Evolutionary conservation across 768 basidiomycete species (phyloP), one percentile per base, ranked within the genome.

Genomic region (Suillus decipiens): DNA sequence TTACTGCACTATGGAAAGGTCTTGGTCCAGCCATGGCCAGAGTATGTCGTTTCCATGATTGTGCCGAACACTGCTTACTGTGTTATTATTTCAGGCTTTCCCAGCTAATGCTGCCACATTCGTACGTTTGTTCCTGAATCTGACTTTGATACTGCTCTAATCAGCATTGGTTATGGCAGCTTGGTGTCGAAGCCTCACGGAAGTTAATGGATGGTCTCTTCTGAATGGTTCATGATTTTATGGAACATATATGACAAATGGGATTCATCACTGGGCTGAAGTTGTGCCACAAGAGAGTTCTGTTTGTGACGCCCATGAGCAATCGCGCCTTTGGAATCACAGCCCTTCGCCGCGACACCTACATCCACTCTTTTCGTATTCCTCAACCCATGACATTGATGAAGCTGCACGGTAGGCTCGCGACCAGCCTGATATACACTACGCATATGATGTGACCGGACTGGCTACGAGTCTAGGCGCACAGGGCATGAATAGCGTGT

Each of bases 21-120:
- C 93, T 99, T 73, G 96, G 93, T 53, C 97, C 96, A 17, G 97
- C 97, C 19, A 98, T 99, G 96, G 88, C 89, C 64, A 79, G 93
- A 71, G 92, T 92, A 74, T 61, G 89, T 78, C 34, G 33, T 41
- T 57, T 57, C 55, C 50, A 24, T 59, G 39, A 45, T 59, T 53
- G 12, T 54, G 34, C 37, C 41, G 22, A 41, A 47, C 43, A 1
- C 34, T 61, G n/a, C 28, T n/a, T 5, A 54, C 55, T 57, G 12
- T 47, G 4, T 12, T 43, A n/a, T 31, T 63, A 33, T 33, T 53
- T 15, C 66, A 95, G 86, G 96, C 96, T 47, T 96, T 97, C 87
- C 96, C 96, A 14, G 96, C 96, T 33, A 99, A 99, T 75, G 96
- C 96, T 65, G 95, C 96, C 48, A 90, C 91, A 59, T 94, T 95